Conservation (phyloP, 805 yeast genomes). For the Candida oleophila region DNA sequence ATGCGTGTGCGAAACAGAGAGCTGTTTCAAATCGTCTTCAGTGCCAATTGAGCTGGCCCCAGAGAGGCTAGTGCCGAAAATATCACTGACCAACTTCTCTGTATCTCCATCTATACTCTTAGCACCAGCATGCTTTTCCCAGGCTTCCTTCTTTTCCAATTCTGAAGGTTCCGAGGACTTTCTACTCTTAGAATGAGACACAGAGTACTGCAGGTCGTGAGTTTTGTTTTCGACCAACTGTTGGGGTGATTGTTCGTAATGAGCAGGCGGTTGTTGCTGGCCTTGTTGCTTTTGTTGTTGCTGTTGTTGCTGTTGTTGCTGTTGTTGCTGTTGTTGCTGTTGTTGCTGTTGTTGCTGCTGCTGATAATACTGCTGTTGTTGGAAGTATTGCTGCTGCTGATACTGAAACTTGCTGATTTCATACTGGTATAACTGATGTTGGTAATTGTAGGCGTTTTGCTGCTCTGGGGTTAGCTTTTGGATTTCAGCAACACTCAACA, state of each 20-base stretch:
- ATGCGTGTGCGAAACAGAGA: slow-evolving; percentile 4
- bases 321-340: slow-evolving; percentile 8
- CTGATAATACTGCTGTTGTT: slow-evolving; percentile 11
- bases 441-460: slow-evolving; percentile 19
- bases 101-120: slow-evolving; percentile 27
- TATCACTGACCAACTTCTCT: slow-evolving; percentile 39
- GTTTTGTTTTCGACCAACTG: neutral
- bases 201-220: neutral
- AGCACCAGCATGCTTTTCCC: slow-evolving; percentile 25
- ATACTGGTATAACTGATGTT: slow-evolving; percentile 19
- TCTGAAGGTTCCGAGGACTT: slow-evolving; percentile 12
- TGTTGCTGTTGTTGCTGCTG: slow-evolving; percentile 10
- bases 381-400: slow-evolving; percentile 5
- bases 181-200: slow-evolving; percentile 1
- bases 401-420: slow-evolving; percentile 16
- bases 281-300: neutral
- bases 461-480: slow-evolving; percentile 19
- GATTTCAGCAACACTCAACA: slow-evolving; percentile 13
- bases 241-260: neutral
- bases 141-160: slow-evolving; percentile 34
- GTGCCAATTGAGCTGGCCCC: slow-evolving; percentile 9
- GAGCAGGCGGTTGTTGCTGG: neutral
- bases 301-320: slow-evolving; percentile 6
- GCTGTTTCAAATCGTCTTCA: neutral
- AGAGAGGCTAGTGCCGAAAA: slow-evolving; percentile 27